A percentile compares a stretch with the other conserved stretches of the same genome.
Conservation (phyloP, 2,329 filamentous ascomycete species). For the Fusarium multiceps region DNA sequence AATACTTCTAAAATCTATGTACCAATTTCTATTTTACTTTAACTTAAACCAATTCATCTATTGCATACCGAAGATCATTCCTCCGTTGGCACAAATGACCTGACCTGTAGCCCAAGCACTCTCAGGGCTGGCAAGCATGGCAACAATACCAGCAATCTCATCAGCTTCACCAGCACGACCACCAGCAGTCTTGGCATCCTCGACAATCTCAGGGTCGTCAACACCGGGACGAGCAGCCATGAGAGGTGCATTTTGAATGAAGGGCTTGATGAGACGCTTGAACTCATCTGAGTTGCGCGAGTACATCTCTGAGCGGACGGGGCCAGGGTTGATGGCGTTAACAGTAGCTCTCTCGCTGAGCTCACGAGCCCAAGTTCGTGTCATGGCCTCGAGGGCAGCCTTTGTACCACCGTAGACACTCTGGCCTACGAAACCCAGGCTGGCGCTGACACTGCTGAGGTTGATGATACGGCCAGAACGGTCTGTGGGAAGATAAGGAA, state of each 20-base stretch:
- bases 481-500: conserved; percentile 76
- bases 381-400: conserved; percentile 66
- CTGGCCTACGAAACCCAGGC: conserved; percentile 61
- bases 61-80: conserved; percentile 47
- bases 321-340: conserved; percentile 66
- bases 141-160: conserved; percentile 42
- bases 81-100: conserved; percentile 47
- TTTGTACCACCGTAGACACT: conserved; percentile 66
- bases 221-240: conserved; percentile 42
- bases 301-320: conserved; percentile 64
- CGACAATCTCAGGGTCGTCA: conserved; percentile 42
- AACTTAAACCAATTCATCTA: conserved; percentile 17
- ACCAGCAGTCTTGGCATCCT: conserved; percentile 44
- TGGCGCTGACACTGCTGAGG: conserved; percentile 62
- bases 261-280: conserved; percentile 46
- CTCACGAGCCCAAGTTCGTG: conserved; percentile 65
- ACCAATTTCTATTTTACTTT: conserved; percentile 20
- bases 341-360: conserved; percentile 63
- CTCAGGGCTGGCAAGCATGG: conserved; percentile 44
- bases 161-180: conserved; percentile 45
- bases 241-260: conserved; percentile 46
- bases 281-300: conserved; percentile 46
- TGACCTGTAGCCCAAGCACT: conserved; percentile 46
- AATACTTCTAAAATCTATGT: conserved; percentile 20
- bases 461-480: conserved; percentile 69